Conservation (phyloP, 2,329 filamentous ascomycete species). For the Botrytis tulipae region DNA sequence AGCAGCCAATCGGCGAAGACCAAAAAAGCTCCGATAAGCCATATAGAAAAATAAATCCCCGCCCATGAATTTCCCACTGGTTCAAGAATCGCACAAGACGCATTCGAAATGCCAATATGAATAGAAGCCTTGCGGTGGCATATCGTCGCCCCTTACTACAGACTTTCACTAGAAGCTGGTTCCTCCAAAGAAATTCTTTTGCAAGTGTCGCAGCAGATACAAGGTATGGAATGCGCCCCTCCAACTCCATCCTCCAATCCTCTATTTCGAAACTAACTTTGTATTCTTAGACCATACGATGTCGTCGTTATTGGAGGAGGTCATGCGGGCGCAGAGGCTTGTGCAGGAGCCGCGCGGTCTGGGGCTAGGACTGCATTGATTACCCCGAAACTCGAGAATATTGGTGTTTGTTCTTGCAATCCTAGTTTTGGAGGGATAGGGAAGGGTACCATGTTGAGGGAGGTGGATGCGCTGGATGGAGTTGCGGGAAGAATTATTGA, state of each 20-base stretch:
- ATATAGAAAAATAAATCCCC: constrained; percentile 9
- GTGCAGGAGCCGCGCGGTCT: constrained; percentile 81
- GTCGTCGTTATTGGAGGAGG: constrained; percentile 95
- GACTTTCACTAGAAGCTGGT: background rate
- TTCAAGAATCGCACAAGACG: background rate
- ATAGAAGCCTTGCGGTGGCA: constrained; percentile 22
- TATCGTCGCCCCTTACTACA: constrained; percentile 19
- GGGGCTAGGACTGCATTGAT: constrained; percentile 87
- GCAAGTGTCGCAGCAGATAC: constrained; percentile 17
- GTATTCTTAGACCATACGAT: constrained; percentile 57
- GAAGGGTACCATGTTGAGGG: constrained; percentile 92
- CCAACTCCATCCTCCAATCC: background rate
- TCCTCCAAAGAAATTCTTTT: constrained; percentile 17
- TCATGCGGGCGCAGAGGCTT: constrained; percentile 93
- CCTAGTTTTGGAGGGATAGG: constrained; percentile 98
- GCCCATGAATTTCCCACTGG: background rate
- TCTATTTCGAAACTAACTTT: background rate
- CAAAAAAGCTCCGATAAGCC: constrained; percentile 12
- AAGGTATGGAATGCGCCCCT: constrained; percentile 15
- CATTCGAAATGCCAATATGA: constrained; percentile 34
- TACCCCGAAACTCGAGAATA: constrained; percentile 82
- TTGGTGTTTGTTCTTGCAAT: constrained; percentile 95
- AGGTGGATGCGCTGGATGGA: constrained; percentile 93
- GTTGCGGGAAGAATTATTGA: constrained; percentile 86
- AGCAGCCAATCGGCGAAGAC: constrained; percentile 4